phyloP scores from a whole-genome alignment of 177 flowering plant genomes.

The Vitis hybrid region DNA sequence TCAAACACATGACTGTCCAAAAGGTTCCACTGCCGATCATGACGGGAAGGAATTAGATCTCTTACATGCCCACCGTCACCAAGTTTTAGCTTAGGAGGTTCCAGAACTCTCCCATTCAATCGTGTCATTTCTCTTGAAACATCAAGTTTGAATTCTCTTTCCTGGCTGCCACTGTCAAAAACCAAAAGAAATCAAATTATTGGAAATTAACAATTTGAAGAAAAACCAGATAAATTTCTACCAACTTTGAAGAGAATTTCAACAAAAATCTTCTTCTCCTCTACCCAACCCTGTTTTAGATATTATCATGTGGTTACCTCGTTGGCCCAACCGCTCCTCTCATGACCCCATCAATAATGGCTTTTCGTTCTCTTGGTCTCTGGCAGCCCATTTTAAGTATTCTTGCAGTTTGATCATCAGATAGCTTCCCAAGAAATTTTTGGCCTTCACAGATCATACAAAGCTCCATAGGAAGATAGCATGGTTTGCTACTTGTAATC shows the following conservation, averaged over 20 bases:
- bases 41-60: conserved; percentile 68
- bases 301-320: conserved; percentile 46
- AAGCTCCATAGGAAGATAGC: conserved; percentile 97
- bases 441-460: conserved; percentile 95
- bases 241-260: not conserved
- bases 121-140: conserved; percentile 79
- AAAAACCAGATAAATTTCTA: not conserved
- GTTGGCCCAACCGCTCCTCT: conserved; percentile 71
- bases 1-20: conserved; percentile 80
- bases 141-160: conserved; percentile 70
- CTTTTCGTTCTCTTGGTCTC: conserved; percentile 71
- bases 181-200: not conserved
- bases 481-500: conserved; percentile 87
- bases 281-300: too few species aligned
- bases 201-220: not conserved
- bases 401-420: conserved; percentile 86
- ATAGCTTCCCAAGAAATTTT: conserved; percentile 91
- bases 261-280: not conserved
- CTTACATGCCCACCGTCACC: conserved; percentile 73
- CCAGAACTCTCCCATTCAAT: conserved; percentile 78
- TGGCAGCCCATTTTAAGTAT: conserved; percentile 89
- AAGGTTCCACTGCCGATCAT: conserved; percentile 89
- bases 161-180: conserved; percentile 55
- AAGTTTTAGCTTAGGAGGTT: conserved; percentile 87
- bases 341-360: conserved; percentile 71